Evolutionary conservation across 805 yeast genomes (phyloP), one percentile per base, ranked within the genome.

Genomic region (Pichia gijzeniarum): DNA sequence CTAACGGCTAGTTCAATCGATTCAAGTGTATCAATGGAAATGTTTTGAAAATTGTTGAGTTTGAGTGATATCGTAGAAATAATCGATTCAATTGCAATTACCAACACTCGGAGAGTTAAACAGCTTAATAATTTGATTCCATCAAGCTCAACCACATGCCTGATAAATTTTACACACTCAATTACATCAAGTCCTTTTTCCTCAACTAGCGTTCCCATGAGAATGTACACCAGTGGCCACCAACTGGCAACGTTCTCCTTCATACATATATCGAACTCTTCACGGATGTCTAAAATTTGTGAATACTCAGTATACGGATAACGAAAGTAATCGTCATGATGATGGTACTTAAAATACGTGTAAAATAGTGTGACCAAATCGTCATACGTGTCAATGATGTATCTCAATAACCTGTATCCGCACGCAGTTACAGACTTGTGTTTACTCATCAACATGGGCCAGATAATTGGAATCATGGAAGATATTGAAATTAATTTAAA

Each of bases 211-310:
- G 39, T 37, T 5, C 20, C n/a, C 13, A 28, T 27, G 7, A 45
- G 41, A 6, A 36, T 31, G 19, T 27, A 32, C 1, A 37, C 21
- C 18, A 45, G 37, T 16, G 45, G 45, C 34, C 38, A 33, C 43
- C 47, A 43, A 25, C 10, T 10, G 10, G 28, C 28, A 25, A 25
- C 10, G 10, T 25, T 10, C 10, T 25, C 28, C 6, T 25, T 10
- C 10, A 25, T 7, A 10, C 28, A 25, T 25, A 25, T 25, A 25
- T 25, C 28, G 10, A 25, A 19, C 28, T 43, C 13, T 38, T 22
- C 69, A 69, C 53, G 77, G 79, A 25, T 10, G 6, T 25, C 28
- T 25, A 10, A 25, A 25, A 25, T 25, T 25, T 25, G 28, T 10
- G 28, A 41, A 33, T 35, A 45, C 13, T 38, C 17, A 12, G 36